Percentiles rank a stretch among this genome's conserved stretches.
phyloP scores from a whole-genome alignment of 1,284 basidiomycete genomes.

The Naganishia sp. region DNA sequence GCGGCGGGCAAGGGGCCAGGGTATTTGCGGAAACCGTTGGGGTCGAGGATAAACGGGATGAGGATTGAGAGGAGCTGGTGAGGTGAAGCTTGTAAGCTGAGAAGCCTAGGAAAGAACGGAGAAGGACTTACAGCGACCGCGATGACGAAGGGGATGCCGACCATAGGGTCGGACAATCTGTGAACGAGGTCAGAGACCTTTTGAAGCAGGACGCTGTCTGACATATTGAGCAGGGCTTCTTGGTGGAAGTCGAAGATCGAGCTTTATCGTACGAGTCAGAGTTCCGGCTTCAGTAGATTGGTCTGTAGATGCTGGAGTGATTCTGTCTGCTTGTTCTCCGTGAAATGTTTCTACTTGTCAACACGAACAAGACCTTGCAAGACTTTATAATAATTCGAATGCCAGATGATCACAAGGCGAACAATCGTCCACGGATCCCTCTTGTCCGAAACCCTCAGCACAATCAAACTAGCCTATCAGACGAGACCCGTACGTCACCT shows the following conservation, averaged over 20 bases:
- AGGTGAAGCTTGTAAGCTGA: neutral
- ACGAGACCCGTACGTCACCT: neutral
- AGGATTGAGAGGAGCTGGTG: conserved; percentile 42
- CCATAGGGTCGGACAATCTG: conserved; percentile 17
- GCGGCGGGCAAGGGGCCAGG: conserved; percentile 76
- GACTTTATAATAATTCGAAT: neutral
- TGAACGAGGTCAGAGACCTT: conserved; percentile 21
- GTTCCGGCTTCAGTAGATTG: neutral
- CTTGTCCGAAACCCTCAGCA: neutral
- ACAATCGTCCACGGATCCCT: neutral
- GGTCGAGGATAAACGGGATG: conserved; percentile 63
- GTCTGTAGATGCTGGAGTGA: neutral
- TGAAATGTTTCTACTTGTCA: neutral
- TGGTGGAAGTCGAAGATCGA: neutral
- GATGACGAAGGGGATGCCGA: conserved; percentile 24
- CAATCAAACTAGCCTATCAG: too few species aligned
- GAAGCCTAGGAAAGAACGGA: neutral
- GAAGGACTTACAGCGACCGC: conserved; percentile 18
- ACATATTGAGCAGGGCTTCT: neutral
- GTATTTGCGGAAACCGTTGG: conserved; percentile 52
- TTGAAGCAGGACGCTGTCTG: conserved; percentile 22
- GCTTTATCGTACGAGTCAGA: neutral
- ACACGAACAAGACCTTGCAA: neutral
- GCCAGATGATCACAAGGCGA: neutral
- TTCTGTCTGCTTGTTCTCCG: too few species aligned